Evolutionary conservation across 768 basidiomycete genomes (phyloP).

Genomic region (Lanmaoa pseudosensibilis): DNA sequence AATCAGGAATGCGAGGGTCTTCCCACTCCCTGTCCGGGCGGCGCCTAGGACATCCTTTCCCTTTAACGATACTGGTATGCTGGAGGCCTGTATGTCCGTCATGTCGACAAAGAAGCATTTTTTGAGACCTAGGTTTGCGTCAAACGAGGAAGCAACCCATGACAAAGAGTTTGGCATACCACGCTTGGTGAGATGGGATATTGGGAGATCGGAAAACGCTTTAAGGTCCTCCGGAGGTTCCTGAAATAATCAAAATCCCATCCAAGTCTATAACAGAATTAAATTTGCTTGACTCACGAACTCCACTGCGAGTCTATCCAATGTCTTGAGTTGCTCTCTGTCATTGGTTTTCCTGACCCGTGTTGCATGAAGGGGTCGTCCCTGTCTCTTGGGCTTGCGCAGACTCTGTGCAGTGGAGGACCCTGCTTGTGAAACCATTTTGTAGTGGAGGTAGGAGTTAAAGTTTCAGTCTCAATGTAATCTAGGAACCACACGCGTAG

Average conservation of each 20-base stretch:
- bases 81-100: conserved; percentile 74
- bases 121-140: conserved; percentile 62
- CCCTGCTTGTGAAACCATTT: conserved; percentile 22
- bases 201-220: conserved; percentile 71
- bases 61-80: conserved; percentile 60
- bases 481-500: neutral
- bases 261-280: neutral
- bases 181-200: conserved; percentile 73
- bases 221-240: conserved; percentile 46
- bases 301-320: conserved; percentile 49
- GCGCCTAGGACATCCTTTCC: conserved; percentile 68
- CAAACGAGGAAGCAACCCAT: neutral
- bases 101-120: conserved; percentile 83
- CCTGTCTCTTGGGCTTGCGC: conserved; percentile 19
- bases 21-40: conserved; percentile 71
- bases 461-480: neutral
- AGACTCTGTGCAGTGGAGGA: conserved; percentile 13
- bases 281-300: conserved; percentile 45
- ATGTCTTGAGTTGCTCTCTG: conserved; percentile 49
- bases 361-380: conserved; percentile 11
- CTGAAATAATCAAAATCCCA: conserved; percentile 37
- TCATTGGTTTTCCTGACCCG: conserved; percentile 46
- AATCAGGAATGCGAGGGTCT: conserved; percentile 71
- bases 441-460: neutral
- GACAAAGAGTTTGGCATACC: conserved; percentile 39